Base-by-base conservation (phyloP, 2,329 filamentous ascomycete genomes). In the Myriosclerotinia scirpicola region DNA sequence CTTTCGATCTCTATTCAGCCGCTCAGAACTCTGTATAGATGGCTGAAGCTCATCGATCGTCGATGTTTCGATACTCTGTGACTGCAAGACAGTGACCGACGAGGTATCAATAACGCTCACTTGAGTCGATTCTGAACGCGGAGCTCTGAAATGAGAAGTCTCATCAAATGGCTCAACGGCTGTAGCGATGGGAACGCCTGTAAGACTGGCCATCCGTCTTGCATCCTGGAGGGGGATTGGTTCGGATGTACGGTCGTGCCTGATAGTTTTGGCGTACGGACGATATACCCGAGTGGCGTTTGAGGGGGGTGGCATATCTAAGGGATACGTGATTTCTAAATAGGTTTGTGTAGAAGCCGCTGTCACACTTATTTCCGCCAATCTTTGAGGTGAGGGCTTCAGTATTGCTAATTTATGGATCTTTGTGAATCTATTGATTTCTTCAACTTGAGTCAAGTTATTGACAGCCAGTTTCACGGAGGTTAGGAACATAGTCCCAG, bases 371-470 rank as follows among this genome's bases (percentile, higher is more conserved):
- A 70, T 67, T 44, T 48, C 61, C 11, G 60, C 42, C 8, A 68
- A 67, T n/a, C 67, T 58, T 20, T 70, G 65, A 30, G 52, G 75
- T 7, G 78, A 73, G 7, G 79, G 79, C 22, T 88, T 88, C 22
- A 94, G 83, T 7, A 97, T 85, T 1, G 94, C 93, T 42, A 98
- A 80, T 62, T 88, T 87, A 78, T 90, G 89, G 6, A 87, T 85
- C 68, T 85, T 87, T 22, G 79, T 82, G 69, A 81, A 84, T 66
- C 82, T 81, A 70, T 82, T 84, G 36, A 96, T 81, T 67, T 88
- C 85, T 76, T 99, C 95, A 67, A 99, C 89, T 22, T 92, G 96
- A 0, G 93, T 96, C 56, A 88, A 83, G 74, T 97, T 97, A 64
- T 84, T 80, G 56, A 90, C 78, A 50, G 89, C 84, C 73, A 92